phyloP scores from a whole-genome alignment of 2,329 filamentous ascomycete genomes.

The Aspergillus jensenii region DNA sequence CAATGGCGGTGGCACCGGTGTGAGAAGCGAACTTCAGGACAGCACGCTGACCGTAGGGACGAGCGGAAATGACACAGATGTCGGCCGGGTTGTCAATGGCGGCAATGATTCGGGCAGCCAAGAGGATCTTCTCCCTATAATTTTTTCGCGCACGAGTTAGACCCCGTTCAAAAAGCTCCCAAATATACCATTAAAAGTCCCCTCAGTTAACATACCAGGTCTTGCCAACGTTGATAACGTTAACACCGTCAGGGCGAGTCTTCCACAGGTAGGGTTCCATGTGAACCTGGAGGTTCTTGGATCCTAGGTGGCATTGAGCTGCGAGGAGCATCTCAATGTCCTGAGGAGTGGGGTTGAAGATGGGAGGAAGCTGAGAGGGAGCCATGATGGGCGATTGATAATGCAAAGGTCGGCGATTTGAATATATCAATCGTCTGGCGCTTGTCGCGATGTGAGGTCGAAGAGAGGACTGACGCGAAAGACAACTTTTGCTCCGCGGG shows the following conservation, averaged over 20 bases:
- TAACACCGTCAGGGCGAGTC: slow-evolving; percentile 97
- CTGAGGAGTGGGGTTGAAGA: slow-evolving; percentile 95
- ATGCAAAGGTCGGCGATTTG: slow-evolving; percentile 34
- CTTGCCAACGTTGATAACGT: slow-evolving; percentile 99
- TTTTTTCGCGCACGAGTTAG: slow-evolving; percentile 23
- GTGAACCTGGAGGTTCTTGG: slow-evolving; percentile 99
- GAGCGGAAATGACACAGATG: slow-evolving; percentile 98
- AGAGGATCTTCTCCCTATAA: slow-evolving; percentile 96
- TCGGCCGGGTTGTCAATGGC: slow-evolving; percentile 99
- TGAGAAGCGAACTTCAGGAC: slow-evolving; percentile 99
- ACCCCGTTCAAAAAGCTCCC: background rate
- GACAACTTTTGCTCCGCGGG: slow-evolving; percentile 28
- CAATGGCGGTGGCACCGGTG: slow-evolving; percentile 96
- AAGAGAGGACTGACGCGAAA: slow-evolving; percentile 31
- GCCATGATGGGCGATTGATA: slow-evolving; percentile 77
- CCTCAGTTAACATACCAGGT: slow-evolving; percentile 71
- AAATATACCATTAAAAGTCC: background rate
- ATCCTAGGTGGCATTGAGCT: slow-evolving; percentile 93
- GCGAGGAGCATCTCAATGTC: slow-evolving; percentile 99
- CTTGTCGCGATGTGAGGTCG: slow-evolving; percentile 41
- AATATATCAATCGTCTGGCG: slow-evolving; percentile 48
- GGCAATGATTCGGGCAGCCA: slow-evolving; percentile 97
- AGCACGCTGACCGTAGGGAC: slow-evolving; percentile 98
- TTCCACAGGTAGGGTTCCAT: slow-evolving; percentile 99
- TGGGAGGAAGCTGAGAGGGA: slow-evolving; percentile 86